These are phyloP conservation scores for Ilyonectria robusta DNA, from an alignment of 2,329 filamentous ascomycete genomes.

Conservation along the genomic window DNA sequence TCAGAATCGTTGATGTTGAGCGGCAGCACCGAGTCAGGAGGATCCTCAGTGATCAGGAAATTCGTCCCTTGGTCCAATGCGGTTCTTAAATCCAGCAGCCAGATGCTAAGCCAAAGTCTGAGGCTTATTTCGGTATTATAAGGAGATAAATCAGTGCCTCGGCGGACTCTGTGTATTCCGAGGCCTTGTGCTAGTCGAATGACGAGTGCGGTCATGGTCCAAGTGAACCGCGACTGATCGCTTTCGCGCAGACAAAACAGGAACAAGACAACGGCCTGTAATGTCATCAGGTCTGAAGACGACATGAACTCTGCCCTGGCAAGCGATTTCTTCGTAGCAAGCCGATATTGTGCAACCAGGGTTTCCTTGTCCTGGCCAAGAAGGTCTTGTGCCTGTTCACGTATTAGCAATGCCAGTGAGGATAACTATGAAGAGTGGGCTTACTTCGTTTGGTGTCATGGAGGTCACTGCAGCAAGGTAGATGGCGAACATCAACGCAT, in stretches of 20 bases:
- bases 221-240: conserved; percentile 17
- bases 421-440: background rate
- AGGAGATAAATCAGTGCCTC: conserved; percentile 4
- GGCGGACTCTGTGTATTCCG: conserved; percentile 15
- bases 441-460: conserved; percentile 27
- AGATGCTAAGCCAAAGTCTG: conserved; percentile 29
- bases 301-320: conserved; percentile 28
- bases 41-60: conserved; percentile 11
- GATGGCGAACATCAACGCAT: conserved; percentile 33
- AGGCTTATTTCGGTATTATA: conserved; percentile 24
- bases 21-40: conserved; percentile 2
- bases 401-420: background rate
- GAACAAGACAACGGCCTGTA: conserved; percentile 28
- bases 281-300: conserved; percentile 21
- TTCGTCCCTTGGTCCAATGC: conserved; percentile 24
- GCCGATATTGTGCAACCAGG: conserved; percentile 20
- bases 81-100: conserved; percentile 27
- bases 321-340: conserved; percentile 26
- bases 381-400: conserved; percentile 23
- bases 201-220: conserved; percentile 27
- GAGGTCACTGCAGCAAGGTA: conserved; percentile 31
- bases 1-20: conserved; percentile 31
- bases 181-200: conserved; percentile 28
- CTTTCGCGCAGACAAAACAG: conserved; percentile 14
- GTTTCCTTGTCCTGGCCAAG: conserved; percentile 25